Evolutionary conservation across 2,329 filamentous ascomycete genomes (phyloP), one percentile per base, ranked within the genome.

Genomic region (Neofusicoccum ribis): DNA sequence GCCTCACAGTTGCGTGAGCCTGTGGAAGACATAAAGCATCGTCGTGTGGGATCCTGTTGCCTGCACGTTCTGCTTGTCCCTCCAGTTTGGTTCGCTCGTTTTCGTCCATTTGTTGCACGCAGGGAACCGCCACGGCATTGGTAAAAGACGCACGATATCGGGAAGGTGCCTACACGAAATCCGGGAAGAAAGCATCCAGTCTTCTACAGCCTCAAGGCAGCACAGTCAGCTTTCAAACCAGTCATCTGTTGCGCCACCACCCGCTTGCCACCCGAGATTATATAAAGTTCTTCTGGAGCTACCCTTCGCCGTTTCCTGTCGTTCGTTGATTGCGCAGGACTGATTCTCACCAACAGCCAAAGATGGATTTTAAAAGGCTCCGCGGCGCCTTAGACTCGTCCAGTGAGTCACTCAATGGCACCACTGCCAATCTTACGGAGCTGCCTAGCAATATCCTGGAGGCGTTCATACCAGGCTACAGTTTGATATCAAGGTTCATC

Each of bases 401-500:
- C 1, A n/a, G 31, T 8, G 62, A 56, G 43, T 15, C 50, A 5
- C 27, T 17, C 31, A 58, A 74, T 41, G 63, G 61, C 36, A 67
- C 65, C 20, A 51, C 14, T 69, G 67, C n/a, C 27, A 65, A 61
- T 20, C 63, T 72, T 8, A 70, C 68, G 8, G 77, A 79, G 49
- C 72, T 84, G 9, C 79, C 82, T 0, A 77, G 78, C 20, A 80
- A 78, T 15, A 74, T 84, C 17, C 74, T 85, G n/a, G 82, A 84
- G 54, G 74, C 80, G 1, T 70, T 84, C n/a, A 77, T 84, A 41
- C 82, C 83, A 8, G 83, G 83, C 15, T 84, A 84, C 71, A 77
- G 80, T 44, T 68, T 82, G 47, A 76, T 84, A 39, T 82, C 81
- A 1, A 76, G 78, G 36, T 78, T 81, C 65, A 72, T 82, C 31